Evolutionary conservation across 306 rosid species (phyloP).

Genomic region (Echinosophora koreensis): DNA sequence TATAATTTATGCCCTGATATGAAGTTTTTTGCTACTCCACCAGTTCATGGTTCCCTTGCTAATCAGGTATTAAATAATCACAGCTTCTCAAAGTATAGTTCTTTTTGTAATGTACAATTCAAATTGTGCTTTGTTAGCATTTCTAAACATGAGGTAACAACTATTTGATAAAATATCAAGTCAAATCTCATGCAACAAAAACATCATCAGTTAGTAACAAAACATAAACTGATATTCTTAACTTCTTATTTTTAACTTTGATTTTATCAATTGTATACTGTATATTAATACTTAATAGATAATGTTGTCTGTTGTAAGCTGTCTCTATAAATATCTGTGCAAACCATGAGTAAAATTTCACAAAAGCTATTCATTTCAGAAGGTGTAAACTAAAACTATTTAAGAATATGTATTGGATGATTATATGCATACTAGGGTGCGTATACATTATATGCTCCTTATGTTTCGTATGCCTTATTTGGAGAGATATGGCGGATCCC

Average conservation of each 20-base stretch:
- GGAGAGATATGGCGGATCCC: not conserved
- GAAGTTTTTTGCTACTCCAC: conserved; percentile 94
- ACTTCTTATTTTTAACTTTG: not conserved
- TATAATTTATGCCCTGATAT: conserved; percentile 89
- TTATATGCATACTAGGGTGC: too few relatives aligned
- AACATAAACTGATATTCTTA: not conserved
- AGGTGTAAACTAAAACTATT: not conserved
- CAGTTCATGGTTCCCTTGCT: conserved; percentile 91
- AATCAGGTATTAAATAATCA: conserved; percentile 69
- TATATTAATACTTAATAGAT: not conserved
- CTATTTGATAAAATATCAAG: not conserved
- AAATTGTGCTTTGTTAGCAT: not conserved
- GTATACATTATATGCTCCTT: not conserved
- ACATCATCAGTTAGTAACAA: not conserved
- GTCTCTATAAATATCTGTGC: not conserved
- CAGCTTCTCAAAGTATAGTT: conserved; percentile 27
- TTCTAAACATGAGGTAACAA: not conserved
- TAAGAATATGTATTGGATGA: not conserved
- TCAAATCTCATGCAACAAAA: conserved; percentile 3
- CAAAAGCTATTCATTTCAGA: not conserved
- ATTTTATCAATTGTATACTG: not conserved
- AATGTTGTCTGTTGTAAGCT: not conserved
- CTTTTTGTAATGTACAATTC: conserved; percentile 20
- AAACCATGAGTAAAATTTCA: not conserved
- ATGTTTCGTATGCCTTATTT: conserved; percentile 1